Percentiles rank a stretch among this genome's conserved stretches.
These are phyloP conservation scores for Aspergillus udagawae DNA, from an alignment of 2,329 filamentous ascomycete species.

Conservation along the genomic window DNA sequence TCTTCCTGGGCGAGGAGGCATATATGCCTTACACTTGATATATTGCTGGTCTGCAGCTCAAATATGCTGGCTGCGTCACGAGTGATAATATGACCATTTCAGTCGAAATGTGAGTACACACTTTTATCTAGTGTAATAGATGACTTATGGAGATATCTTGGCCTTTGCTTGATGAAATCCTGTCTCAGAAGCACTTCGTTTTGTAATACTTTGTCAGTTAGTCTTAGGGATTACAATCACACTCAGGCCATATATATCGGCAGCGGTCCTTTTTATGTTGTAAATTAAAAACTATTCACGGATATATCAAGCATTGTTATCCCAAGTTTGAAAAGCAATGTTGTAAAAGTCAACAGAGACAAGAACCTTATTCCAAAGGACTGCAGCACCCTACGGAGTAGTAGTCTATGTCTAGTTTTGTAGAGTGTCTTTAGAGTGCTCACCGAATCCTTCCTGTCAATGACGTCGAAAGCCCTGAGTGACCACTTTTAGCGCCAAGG, in stretches of 20 bases:
- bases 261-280: not conserved
- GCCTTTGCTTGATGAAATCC: not conserved
- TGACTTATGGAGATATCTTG: not conserved
- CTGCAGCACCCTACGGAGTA: not conserved
- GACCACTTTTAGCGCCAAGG: not conserved
- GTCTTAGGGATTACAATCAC: not conserved
- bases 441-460: conserved; percentile 18
- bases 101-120: not conserved
- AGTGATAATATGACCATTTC: not conserved
- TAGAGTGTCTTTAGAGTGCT: not conserved
- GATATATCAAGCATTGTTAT: not conserved
- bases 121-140: not conserved
- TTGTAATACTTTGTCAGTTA: not conserved
- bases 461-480: conserved; percentile 25
- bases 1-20: not conserved
- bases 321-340: not conserved
- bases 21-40: not conserved
- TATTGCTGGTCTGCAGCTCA: not conserved
- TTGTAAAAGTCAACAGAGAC: not conserved
- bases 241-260: not conserved
- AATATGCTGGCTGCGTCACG: not conserved
- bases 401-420: no score
- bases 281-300: not conserved
- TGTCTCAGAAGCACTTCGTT: not conserved
- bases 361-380: not conserved